Evolutionary conservation across 2,329 filamentous ascomycete genomes (phyloP).

Genomic region (Colletotrichum filicis): DNA sequence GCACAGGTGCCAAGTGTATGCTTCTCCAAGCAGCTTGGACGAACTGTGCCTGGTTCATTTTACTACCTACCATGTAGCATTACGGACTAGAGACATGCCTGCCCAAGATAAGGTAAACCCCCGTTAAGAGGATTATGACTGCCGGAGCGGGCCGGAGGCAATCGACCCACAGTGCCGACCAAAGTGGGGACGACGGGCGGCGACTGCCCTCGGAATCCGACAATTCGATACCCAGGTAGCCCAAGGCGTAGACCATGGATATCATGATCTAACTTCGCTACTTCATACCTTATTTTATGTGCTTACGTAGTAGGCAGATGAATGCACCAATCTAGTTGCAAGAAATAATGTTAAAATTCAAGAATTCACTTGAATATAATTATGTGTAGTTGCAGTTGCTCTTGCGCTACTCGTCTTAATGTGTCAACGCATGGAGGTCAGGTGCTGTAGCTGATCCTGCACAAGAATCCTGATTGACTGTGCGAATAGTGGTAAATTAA

Average conservation of each 20-base stretch:
- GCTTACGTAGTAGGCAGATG: no score
- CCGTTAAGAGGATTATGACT: background rate
- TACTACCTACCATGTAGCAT: background rate
- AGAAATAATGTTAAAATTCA: no score
- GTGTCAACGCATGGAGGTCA: background rate
- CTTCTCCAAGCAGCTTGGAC: background rate
- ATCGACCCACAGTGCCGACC: background rate
- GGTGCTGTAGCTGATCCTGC: background rate
- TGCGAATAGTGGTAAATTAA: background rate
- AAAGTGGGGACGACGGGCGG: background rate
- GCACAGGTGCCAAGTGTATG: background rate
- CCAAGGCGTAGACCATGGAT: no score
- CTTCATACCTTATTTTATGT: no score
- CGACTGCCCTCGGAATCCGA: background rate
- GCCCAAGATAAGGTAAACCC: background rate
- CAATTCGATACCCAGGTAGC: background rate
- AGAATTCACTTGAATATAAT: no score
- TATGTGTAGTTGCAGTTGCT: background rate
- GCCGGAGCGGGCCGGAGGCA: background rate
- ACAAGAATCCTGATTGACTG: background rate
- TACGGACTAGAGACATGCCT: background rate
- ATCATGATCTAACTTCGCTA: background rate
- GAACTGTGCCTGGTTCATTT: background rate
- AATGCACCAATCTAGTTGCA: no score
- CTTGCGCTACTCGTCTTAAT: background rate